Evolutionary conservation across 2,329 filamentous ascomycete species (phyloP).

Genomic region (Phyllosticta citriasiana): DNA sequence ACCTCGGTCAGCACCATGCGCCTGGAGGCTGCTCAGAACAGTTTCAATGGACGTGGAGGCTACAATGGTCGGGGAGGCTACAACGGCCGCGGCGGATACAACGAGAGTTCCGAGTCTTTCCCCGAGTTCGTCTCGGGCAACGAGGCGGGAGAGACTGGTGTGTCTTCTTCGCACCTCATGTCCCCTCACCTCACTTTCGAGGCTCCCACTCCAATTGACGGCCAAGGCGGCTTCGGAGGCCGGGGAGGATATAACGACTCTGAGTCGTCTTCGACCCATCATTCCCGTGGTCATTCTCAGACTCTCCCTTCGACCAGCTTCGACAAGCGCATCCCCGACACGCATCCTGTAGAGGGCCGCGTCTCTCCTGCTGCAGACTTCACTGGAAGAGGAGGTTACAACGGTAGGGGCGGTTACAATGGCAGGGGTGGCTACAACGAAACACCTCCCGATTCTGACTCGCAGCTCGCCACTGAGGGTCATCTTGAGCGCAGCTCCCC

Average conservation of each 20-base stretch:
- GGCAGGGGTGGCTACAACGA: slow-evolving; percentile 13
- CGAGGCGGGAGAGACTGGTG: background rate
- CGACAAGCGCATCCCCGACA: slow-evolving; percentile 4
- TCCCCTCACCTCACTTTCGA: slow-evolving; percentile 6
- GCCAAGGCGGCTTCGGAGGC: slow-evolving; percentile 11
- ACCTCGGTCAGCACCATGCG: slow-evolving; percentile 3
- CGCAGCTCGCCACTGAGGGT: background rate
- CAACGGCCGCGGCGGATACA: slow-evolving; percentile 23
- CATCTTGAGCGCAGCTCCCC: background rate
- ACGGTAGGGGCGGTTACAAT: slow-evolving; percentile 23
- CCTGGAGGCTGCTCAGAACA: slow-evolving; percentile 5
- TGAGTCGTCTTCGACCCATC: background rate
- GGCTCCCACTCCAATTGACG: slow-evolving; percentile 8
- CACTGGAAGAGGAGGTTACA: slow-evolving; percentile 20
- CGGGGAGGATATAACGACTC: slow-evolving; percentile 16
- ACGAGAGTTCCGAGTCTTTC: slow-evolving; percentile 16
- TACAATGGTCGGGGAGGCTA: slow-evolving; percentile 24
- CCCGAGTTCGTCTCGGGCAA: slow-evolving; percentile 10
- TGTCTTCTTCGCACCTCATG: background rate
- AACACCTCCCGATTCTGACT: background rate
- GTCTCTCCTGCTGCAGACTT: slow-evolving; percentile 10
- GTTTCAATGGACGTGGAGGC: slow-evolving; percentile 20
- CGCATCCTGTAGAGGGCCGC: background rate
- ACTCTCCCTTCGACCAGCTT: background rate
- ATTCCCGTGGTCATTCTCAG: background rate